Base-by-base conservation (phyloP, 2,329 filamentous ascomycete species). In the Aureobasidium sp. region DNA sequence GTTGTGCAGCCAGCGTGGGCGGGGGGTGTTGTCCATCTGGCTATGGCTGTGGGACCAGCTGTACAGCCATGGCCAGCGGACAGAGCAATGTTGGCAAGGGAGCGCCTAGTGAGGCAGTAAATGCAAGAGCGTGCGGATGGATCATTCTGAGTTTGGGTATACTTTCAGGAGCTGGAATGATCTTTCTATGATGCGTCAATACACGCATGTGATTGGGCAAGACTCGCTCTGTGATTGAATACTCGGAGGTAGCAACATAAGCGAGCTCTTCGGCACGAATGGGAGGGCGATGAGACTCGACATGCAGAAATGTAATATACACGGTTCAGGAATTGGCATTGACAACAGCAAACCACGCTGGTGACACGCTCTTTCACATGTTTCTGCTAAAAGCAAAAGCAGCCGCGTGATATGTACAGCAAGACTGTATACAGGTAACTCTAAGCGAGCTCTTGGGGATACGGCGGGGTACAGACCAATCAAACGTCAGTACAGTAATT, bases 1-100 rank as follows among this genome's bases (percentile, higher is more conserved):
- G 74, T 65, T 96, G 80, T 82, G 84, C 78, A 67, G 82, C 72
- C 60, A 77, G 81, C n/a, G 76, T 81, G 0, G 83, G 87, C 0
- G 85, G 90, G 0, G 91, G 90, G 7, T 97, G 93, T 72, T 97
- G 93, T 77, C 91, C 91, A 0, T 80, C 74, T 43, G 89, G 89
- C 1, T 95, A 87, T 71, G 73, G 73, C 3, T 95, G 90, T 73
- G 90, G 88, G 0, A 82, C 81, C 23, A 90, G 86, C 70, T 95
- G 90, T 74, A 86, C 84, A 31, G 80, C 84, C 5, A 75, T 73
- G 8, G 72, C 71, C 70, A 40, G 77, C 75, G 51, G 78, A 74
- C 85, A 82, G n/a, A 80, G 75, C 7, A 82, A 80, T 29, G 77
- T 85, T 46, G 67, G 63, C 4, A 78, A 79, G 63, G 68, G 71